These are phyloP conservation scores for Leccinum uliginosum DNA, from an alignment of 768 basidiomycete genomes.

Conservation along the genomic window DNA sequence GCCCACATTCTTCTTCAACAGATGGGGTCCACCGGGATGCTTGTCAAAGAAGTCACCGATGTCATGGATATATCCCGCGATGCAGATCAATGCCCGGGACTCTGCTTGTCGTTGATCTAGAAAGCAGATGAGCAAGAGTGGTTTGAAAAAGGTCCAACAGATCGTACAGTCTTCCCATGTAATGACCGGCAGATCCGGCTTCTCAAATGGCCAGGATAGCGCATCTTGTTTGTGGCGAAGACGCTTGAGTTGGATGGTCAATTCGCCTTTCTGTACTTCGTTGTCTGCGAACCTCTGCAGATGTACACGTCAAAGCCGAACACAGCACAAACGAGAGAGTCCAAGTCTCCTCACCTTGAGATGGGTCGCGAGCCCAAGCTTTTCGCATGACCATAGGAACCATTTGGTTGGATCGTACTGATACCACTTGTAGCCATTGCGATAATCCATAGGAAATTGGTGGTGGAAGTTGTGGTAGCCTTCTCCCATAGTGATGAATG, in stretches of 20 bases:
- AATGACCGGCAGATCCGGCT: conserved; percentile 74
- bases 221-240: conserved; percentile 69
- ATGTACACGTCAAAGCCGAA: conserved; percentile 16
- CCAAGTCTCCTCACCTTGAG: conserved; percentile 37
- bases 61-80: conserved; percentile 90
- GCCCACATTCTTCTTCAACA: conserved; percentile 80
- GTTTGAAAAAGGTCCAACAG: too few species aligned
- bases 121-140: conserved; percentile 6
- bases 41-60: conserved; percentile 75
- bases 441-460: conserved; percentile 91
- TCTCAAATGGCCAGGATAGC: conserved; percentile 72
- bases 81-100: conserved; percentile 76
- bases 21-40: conserved; percentile 82
- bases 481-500: conserved; percentile 84
- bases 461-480: conserved; percentile 99
- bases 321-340: not conserved
- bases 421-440: conserved; percentile 86
- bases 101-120: conserved; percentile 72
- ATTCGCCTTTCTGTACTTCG: conserved; percentile 74
- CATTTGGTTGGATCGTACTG: conserved; percentile 92
- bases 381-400: conserved; percentile 53
- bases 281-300: conserved; percentile 45
- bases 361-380: conserved; percentile 47
- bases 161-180: conserved; percentile 75
- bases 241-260: conserved; percentile 87